These are phyloP conservation scores for Diaporthe sp. DNA, from an alignment of 2,329 filamentous ascomycete species.

Conservation along the genomic window DNA sequence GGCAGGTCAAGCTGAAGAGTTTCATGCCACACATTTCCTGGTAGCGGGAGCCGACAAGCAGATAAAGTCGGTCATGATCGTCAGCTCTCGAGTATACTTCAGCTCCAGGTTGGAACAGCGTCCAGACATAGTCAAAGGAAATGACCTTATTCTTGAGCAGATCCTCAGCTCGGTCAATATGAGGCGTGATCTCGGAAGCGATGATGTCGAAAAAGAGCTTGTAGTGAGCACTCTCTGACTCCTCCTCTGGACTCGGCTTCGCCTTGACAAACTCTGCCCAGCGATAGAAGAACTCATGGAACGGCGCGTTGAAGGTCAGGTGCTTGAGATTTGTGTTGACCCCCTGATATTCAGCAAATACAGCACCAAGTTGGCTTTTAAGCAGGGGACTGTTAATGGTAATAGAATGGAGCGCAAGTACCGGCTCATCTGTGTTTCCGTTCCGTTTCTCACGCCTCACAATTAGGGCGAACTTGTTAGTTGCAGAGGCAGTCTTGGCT, in stretches of 20 bases:
- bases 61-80: background rate
- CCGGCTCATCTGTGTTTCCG: background rate
- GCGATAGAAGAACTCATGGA: slow-evolving; percentile 20
- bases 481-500: background rate
- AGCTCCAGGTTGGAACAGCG: background rate
- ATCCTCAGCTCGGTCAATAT: background rate
- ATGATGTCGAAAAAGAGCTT: background rate
- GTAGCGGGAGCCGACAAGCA: background rate
- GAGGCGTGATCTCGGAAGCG: background rate
- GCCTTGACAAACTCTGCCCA: background rate
- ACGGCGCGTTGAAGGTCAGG: background rate
- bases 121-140: slow-evolving; percentile 1
- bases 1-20: background rate
- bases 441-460: background rate
- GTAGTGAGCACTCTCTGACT: background rate
- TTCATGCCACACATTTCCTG: background rate
- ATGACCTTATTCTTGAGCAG: slow-evolving; percentile 17
- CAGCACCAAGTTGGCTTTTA: background rate
- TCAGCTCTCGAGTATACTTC: background rate
- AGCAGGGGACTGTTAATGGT: slow-evolving; percentile 4
- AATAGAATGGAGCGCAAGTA: slow-evolving; percentile 1
- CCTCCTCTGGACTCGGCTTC: background rate
- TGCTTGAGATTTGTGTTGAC: background rate
- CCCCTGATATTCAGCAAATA: background rate
- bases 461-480: background rate